Evolutionary conservation across 2,329 filamentous ascomycete species (phyloP).

Genomic region (Epichloe aotearoae): DNA sequence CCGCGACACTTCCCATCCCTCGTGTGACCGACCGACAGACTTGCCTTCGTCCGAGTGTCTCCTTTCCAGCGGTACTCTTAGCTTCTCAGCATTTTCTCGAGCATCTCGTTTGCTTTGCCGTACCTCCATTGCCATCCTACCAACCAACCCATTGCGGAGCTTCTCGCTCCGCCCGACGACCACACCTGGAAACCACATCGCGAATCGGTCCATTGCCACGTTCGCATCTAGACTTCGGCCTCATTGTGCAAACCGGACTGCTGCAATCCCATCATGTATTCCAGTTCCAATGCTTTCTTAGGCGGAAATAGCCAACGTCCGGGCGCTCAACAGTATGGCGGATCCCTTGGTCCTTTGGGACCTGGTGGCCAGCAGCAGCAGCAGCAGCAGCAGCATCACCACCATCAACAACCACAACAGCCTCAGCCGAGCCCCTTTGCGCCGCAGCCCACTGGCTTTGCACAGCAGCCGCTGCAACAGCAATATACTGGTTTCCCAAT

Average conservation of each 20-base stretch:
- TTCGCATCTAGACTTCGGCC: not conserved
- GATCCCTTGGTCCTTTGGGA: slow-evolving; percentile 33
- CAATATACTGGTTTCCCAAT: slow-evolving; percentile 49
- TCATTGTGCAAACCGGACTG: not conserved
- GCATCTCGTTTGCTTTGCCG: slow-evolving; percentile 4
- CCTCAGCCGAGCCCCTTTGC: slow-evolving; percentile 43
- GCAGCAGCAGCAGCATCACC: slow-evolving; percentile 31
- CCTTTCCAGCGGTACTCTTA: not conserved
- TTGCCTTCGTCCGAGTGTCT: not conserved
- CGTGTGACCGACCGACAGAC: not conserved
- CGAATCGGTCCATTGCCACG: not conserved
- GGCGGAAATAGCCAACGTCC: slow-evolving; percentile 66
- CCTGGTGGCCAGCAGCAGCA: slow-evolving; percentile 32
- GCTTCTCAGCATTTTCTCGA: not conserved
- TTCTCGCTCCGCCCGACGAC: slow-evolving; percentile 1
- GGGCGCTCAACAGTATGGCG: slow-evolving; percentile 38
- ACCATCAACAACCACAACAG: slow-evolving; percentile 35
- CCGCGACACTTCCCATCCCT: not conserved
- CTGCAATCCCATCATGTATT: slow-evolving; percentile 55
- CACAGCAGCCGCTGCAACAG: slow-evolving; percentile 35
- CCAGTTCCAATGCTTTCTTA: slow-evolving; percentile 74
- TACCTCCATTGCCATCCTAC: not conserved
- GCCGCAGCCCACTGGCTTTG: slow-evolving; percentile 48
- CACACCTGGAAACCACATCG: not conserved
- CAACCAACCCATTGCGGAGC: slow-evolving; percentile 2